phyloP scores from a whole-genome alignment of 2,329 filamentous ascomycete genomes.

The Domatiomyces globalis region DNA sequence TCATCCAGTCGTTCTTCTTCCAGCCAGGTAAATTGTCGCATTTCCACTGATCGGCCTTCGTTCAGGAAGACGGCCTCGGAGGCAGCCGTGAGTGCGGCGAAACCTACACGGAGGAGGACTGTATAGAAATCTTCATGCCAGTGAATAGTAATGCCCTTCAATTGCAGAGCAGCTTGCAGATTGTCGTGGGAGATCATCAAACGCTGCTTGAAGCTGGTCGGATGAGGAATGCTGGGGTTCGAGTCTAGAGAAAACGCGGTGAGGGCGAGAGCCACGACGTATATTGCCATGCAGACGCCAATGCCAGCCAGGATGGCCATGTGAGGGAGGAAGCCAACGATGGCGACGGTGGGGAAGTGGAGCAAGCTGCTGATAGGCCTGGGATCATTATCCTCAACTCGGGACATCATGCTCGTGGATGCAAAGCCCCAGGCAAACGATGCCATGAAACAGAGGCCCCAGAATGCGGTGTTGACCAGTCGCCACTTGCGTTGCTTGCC shows the following conservation, averaged over 20 bases:
- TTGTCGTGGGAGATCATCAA: constrained; percentile 64
- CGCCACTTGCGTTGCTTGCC: constrained; percentile 65
- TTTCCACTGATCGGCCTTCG: constrained; percentile 62
- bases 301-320: constrained; percentile 76
- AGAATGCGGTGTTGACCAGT: constrained; percentile 76
- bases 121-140: constrained; percentile 95
- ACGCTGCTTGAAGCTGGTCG: constrained; percentile 42
- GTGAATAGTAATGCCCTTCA: constrained; percentile 65
- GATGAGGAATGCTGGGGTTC: constrained; percentile 35
- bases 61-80: constrained; percentile 94
- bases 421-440: constrained; percentile 66
- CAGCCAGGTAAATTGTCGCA: constrained; percentile 73
- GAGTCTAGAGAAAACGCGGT: constrained; percentile 50
- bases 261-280: constrained; percentile 58
- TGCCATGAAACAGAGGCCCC: constrained; percentile 79
- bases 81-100: constrained; percentile 77
- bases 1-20: constrained; percentile 76
- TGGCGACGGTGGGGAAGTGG: constrained; percentile 83
- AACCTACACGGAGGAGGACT: constrained; percentile 70
- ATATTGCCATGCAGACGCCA: constrained; percentile 59
- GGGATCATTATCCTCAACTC: constrained; percentile 12
- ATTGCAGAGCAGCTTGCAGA: constrained; percentile 78
- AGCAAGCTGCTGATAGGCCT: constrained; percentile 46
- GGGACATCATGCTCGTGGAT: constrained; percentile 26
- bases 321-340: constrained; percentile 89